Evolutionary conservation across 2,329 filamentous ascomycete species (phyloP), one percentile per base, ranked within the genome.

Genomic region (Exophiala sp.): DNA sequence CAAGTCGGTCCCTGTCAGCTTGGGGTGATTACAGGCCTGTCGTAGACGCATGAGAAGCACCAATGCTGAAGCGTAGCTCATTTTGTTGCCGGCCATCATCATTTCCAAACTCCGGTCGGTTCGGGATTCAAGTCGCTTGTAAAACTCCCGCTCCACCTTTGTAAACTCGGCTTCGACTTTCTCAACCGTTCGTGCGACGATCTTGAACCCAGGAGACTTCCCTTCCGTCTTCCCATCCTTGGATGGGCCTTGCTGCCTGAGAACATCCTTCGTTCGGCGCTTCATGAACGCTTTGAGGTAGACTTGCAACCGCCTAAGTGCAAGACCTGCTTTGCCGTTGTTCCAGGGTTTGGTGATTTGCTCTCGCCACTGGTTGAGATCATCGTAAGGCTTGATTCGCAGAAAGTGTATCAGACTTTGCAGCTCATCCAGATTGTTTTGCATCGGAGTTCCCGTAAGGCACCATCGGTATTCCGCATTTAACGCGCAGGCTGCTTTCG

Each of bases 271-370:
- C 7, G 90, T 97, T 35, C 93, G 82, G n/a, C 93, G 83, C 73
- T 97, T 95, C 93, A 98, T 98, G 71, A 95, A 95, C 48, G 89
- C 91, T 47, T 86, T 85, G 2, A 98, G 73, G 54, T 95, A 82
- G 49, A 85, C 82, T 59, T 95, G 89, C 24, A 98, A 73, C 38
- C 93, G 81, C 43, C 83, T 80, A 65, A 98, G 94, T 13, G 93
- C 91, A 50, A 97, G 78, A 46, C 90, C 86, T 9, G 91, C 93
- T 53, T 86, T 85, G 6, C 90, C 90, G 54, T 86, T 88, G 71
- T 91, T 95, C 78, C 98, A 81, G 0, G 93, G 93, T 38, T 78
- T 73, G 46, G 89, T 90, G 52, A 98, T 98, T 50, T 94, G 84
- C 13, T 90, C 85, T 60, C 91, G 90, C 91, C 93, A 98, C 52